These are phyloP conservation scores for Jacaranda copaia DNA, from an alignment of 257 asterid species.

Conservation along the genomic window DNA sequence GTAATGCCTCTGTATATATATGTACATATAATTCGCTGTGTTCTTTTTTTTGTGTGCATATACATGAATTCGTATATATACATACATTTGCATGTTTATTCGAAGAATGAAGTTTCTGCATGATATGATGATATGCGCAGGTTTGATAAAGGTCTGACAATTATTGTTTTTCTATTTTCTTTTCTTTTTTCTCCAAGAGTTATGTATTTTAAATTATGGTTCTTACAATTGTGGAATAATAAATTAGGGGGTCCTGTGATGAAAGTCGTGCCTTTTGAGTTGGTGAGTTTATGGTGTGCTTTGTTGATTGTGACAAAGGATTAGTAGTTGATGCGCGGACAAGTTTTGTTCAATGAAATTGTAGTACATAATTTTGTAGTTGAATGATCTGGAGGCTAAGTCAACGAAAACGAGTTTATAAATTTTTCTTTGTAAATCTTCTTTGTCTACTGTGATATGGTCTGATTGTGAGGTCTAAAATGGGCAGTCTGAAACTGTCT, in stretches of 20 bases:
- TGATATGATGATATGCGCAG: conserved; percentile 20
- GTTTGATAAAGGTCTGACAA: conserved; percentile 10
- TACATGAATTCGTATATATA: not conserved
- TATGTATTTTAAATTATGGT: not conserved
- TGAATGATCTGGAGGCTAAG: conserved; percentile 24
- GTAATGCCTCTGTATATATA: conserved; percentile 11
- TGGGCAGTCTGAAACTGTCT: conserved; percentile 11
- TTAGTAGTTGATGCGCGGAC: conserved; percentile 37
- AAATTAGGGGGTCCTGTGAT: conserved; percentile 14
- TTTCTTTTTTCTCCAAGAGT: not conserved
- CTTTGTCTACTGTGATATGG: conserved; percentile 32
- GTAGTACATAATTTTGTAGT: conserved; percentile 24
- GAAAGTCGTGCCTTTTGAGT: conserved; percentile 1
- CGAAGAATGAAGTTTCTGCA: conserved; percentile 4
- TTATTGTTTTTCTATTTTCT: not conserved
- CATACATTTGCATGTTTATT: conserved; percentile 30
- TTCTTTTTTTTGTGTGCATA: not conserved
- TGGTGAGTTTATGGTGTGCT: conserved; percentile 5
- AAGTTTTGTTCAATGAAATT: conserved; percentile 18
- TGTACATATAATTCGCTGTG: not conserved
- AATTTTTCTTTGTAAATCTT: not conserved
- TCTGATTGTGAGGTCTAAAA: conserved; percentile 20
- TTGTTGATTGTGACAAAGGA: conserved; percentile 17
- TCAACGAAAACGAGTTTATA: conserved; percentile 33
- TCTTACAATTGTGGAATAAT: not conserved